Conservation (phyloP, 495 filamentous ascomycete species). For the Amphirosellinia nigrospora region DNA sequence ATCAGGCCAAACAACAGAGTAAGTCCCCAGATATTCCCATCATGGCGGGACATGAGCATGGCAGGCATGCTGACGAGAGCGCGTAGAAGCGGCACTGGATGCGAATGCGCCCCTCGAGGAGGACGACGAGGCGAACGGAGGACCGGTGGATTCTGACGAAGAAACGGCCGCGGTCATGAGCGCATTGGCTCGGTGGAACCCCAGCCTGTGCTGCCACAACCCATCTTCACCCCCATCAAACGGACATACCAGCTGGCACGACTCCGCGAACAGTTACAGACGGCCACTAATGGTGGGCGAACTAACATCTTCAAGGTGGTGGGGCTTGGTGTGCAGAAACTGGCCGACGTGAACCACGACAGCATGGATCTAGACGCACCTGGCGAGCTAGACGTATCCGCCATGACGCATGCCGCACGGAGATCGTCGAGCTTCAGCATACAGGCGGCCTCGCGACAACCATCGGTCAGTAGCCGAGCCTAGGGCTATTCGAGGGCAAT, state of each 20-base stretch:
- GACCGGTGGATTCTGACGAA: conserved; percentile 88
- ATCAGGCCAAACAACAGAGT: conserved; percentile 97
- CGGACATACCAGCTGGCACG: conserved; percentile 81
- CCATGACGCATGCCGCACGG: conserved; percentile 37
- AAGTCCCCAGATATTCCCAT: conserved; percentile 36
- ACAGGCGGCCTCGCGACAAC: conserved; percentile 46
- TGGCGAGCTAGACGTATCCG: conserved; percentile 50
- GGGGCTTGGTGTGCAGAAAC: conserved; percentile 52
- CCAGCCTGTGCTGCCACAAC: conserved; percentile 73
- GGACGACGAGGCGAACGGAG: conserved; percentile 75
- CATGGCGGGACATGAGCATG: not conserved
- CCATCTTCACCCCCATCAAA: conserved; percentile 68
- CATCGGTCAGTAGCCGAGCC: conserved; percentile 51
- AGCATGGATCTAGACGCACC: conserved; percentile 49
- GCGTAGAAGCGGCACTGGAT: conserved; percentile 84
- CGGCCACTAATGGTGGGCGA: conserved; percentile 67
- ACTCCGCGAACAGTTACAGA: conserved; percentile 85
- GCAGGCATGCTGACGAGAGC: not conserved
- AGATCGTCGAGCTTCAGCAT: conserved; percentile 54
- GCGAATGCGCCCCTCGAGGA: conserved; percentile 92
- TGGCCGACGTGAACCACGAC: conserved; percentile 48
- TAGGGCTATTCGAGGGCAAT: conserved; percentile 29
- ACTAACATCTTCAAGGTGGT: conserved; percentile 62
- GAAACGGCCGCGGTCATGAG: conserved; percentile 89
- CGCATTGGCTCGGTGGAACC: conserved; percentile 74